Conservation (phyloP, 2,329 filamentous ascomycete species). For the Taxawa tesnikishii region DNA sequence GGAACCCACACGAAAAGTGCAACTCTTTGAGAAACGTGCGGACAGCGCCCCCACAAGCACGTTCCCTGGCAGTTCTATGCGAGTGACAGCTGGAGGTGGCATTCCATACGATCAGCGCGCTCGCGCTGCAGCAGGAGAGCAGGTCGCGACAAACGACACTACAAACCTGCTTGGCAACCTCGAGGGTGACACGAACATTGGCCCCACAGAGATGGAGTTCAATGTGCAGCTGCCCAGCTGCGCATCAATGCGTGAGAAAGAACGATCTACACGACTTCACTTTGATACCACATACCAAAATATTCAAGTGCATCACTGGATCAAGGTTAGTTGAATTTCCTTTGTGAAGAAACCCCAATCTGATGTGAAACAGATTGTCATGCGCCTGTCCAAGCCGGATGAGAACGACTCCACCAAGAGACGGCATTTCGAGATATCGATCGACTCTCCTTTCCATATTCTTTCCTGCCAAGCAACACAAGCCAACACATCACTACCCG, state of each 20-base stretch:
- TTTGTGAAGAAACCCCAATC: background rate
- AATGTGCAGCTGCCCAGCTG: constrained; percentile 86
- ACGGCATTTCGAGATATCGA: constrained; percentile 89
- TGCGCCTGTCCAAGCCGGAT: constrained; percentile 79
- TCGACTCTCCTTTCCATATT: constrained; percentile 88
- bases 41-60: constrained; percentile 62
- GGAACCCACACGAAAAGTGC: constrained; percentile 71
- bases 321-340: constrained; percentile 54
- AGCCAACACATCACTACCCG: constrained; percentile 73
- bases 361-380: constrained; percentile 54
- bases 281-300: constrained; percentile 91
- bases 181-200: constrained; percentile 63
- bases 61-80: constrained; percentile 64
- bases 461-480: constrained; percentile 89
- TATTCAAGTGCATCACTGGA: constrained; percentile 91
- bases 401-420: constrained; percentile 65
- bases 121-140: constrained; percentile 43
- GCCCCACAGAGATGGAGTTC: constrained; percentile 88
- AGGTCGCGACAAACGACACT: constrained; percentile 40
- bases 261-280: constrained; percentile 55
- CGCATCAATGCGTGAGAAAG: constrained; percentile 64
- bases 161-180: constrained; percentile 73
- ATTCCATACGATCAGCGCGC: constrained; percentile 51
- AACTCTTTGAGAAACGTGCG: constrained; percentile 78
- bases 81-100: constrained; percentile 69